Base-by-base conservation (phyloP, 1,284 basidiomycete species). In the Wallemia hederae region DNA sequence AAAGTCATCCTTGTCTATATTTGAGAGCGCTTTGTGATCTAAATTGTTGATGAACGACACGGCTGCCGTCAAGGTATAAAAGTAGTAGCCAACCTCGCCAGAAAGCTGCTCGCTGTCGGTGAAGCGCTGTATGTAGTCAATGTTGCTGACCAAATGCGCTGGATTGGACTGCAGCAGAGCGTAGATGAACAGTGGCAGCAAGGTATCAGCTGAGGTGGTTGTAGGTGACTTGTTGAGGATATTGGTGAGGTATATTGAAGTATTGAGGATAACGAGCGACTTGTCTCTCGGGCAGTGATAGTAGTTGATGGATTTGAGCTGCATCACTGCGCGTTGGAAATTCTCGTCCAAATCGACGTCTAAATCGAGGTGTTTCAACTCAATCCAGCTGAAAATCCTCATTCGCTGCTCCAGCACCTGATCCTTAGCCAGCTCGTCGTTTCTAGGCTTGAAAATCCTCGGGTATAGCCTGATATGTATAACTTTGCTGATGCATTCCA, bases 11-110 rank as follows among this genome's bases (percentile, higher is more conserved):
- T 49, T 49, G 5, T 49, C 39, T 14, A 49, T 49, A 49, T 49
- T 49, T n/a, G 39, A 49, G 3, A 49, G 19, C 5, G 39, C 39
- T 22, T 49, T 49, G n/a, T 62, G 61, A 1, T 59, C 63, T 26
- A 19, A 63, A 27, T 59, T 61, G 14, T 34, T 34, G 15, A 31
- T 31, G 28, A 24, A 31, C 3, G 39, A 49, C 5, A 49, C 39
- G 22, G 39, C 39, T 15, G 39, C 39, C 22, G 39, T 49, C 63
- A 98, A 73, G 72, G 87, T 92, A 0, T 90, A 94, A 0, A 99
- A 75, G n/a, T 49, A 49, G 39, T 49, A 49, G 39, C 39, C 39
- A 7, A 49, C 39, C 19, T 49, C 39, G 58, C 62, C 25, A 57
- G 63, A 60, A 56, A 56, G n/a, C 59, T 61, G 24, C 27, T 24